Conservation (phyloP, 1,284 basidiomycete genomes). For the Wallemia hederae region DNA sequence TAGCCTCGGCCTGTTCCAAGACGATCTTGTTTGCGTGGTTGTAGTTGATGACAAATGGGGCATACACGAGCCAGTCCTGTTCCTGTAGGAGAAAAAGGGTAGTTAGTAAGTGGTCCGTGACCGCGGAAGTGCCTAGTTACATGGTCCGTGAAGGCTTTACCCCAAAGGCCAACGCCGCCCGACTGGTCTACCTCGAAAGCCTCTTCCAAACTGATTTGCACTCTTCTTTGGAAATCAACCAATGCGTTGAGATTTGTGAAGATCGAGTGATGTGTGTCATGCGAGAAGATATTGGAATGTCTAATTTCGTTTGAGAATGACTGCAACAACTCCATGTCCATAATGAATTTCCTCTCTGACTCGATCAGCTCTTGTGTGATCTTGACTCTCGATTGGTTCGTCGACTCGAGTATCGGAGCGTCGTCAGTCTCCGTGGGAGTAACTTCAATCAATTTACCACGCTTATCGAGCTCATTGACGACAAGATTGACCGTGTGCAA, state of each 20-base stretch:
- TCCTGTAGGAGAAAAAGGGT: conserved; percentile 19
- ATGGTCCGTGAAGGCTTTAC: conserved; percentile 43
- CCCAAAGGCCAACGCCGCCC: conserved; percentile 38
- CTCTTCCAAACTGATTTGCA: conserved; percentile 75
- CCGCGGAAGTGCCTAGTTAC: conserved; percentile 12
- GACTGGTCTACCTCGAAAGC: conserved; percentile 23
- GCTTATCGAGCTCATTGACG: conserved; percentile 45
- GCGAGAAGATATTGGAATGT: conserved; percentile 53
- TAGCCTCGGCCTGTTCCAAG: conserved; percentile 26
- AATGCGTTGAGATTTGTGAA: conserved; percentile 89
- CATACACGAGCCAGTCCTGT: conserved; percentile 74
- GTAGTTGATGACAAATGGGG: conserved; percentile 93
- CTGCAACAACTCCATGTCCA: conserved; percentile 92
- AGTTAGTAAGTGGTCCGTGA: not conserved
- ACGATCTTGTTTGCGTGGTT: conserved; percentile 59
- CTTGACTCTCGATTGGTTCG: conserved; percentile 23
- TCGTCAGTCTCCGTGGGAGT: not conserved
- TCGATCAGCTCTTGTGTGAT: conserved; percentile 65
- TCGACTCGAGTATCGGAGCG: conserved; percentile 13
- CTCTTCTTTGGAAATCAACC: conserved; percentile 85
- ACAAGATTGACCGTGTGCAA: conserved; percentile 72
- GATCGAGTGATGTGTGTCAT: conserved; percentile 78
- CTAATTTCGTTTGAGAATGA: conserved; percentile 54
- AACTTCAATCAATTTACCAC: conserved; percentile 30
- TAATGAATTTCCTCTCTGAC: conserved; percentile 90